phyloP scores from a whole-genome alignment of 352 stramenopile genomes.

The Phytophthora sansomeana region DNA sequence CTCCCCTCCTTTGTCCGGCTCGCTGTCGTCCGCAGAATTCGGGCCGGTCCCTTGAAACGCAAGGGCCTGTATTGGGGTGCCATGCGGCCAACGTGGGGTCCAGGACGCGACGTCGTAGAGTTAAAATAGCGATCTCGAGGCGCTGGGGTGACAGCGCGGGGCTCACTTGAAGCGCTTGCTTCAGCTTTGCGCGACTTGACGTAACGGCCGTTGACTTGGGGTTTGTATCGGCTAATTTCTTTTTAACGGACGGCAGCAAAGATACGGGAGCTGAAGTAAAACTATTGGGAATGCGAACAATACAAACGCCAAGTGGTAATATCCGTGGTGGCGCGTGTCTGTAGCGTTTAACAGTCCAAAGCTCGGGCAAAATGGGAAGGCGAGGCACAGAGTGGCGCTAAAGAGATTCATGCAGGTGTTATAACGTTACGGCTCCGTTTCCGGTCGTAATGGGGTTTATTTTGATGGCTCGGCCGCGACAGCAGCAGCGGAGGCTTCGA shows the following conservation, averaged over 20 bases:
- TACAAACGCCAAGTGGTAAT: constrained; percentile 36
- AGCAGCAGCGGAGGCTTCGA: background rate
- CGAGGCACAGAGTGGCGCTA: too few relatives aligned
- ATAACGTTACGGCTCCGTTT: background rate
- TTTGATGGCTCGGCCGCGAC: background rate
- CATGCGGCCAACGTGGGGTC: constrained; percentile 8
- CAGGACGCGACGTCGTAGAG: constrained; percentile 17
- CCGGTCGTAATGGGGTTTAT: constrained; percentile 6
- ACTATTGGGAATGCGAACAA: constrained; percentile 12
- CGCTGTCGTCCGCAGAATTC: constrained; percentile 37
- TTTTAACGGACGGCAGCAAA: constrained; percentile 30
- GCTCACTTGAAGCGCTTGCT: constrained; percentile 25
- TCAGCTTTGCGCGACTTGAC: constrained; percentile 22
- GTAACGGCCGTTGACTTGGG: constrained; percentile 27
- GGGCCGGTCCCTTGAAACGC: constrained; percentile 31
- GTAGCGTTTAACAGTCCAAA: constrained; percentile 17
- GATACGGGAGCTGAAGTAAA: constrained; percentile 29
- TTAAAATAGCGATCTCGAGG: constrained; percentile 38
- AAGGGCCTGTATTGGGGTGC: constrained; percentile 23
- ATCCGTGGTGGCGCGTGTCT: constrained; percentile 20
- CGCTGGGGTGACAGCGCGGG: constrained; percentile 7
- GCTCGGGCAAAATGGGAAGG: constrained; percentile 2
- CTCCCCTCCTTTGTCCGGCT: constrained; percentile 13
- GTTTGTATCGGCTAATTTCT: constrained; percentile 32
- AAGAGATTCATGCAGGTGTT: constrained; percentile 25